Conservation (phyloP, 108 stramenopile species). For the Discostella pseudostelligera region DNA sequence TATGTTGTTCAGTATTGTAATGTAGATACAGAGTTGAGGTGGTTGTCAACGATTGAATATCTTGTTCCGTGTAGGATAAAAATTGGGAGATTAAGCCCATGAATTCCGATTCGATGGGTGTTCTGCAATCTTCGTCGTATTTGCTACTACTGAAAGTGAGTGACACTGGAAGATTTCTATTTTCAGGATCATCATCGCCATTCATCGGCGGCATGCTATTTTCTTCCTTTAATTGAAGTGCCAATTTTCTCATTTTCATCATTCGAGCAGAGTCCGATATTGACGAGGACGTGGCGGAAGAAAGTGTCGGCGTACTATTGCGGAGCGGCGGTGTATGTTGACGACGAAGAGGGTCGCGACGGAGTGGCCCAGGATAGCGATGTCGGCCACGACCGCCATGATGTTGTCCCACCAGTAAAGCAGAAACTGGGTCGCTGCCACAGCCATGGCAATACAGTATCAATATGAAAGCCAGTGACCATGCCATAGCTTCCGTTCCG, state of each 20-base stretch:
- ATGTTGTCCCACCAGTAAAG: not conserved
- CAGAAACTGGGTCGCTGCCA: too few relatives aligned
- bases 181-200: not conserved
- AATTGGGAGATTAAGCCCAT: conserved; percentile 26
- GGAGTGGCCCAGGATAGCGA: not conserved
- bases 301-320: not conserved
- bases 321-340: too few relatives aligned
- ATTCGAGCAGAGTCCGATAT: conserved; percentile 3
- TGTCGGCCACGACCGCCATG: not conserved
- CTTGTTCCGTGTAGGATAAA: conserved; percentile 34
- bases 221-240: conserved; percentile 31
- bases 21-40: conserved; percentile 30
- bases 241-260: conserved; percentile 14
- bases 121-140: conserved; percentile 32
- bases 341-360: too few relatives aligned
- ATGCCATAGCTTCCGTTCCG: too few relatives aligned
- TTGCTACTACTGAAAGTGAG: not conserved
- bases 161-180: not conserved
- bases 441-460: too few relatives aligned
- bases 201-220: conserved; percentile 21
- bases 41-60: conserved; percentile 46
- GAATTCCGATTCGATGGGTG: conserved; percentile 45
- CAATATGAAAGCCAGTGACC: too few relatives aligned
- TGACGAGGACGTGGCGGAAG: not conserved
- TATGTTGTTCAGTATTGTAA: conserved; percentile 2